Conservation (phyloP, 2,329 filamentous ascomycete species). For the Cryphonectria naterciae region DNA sequence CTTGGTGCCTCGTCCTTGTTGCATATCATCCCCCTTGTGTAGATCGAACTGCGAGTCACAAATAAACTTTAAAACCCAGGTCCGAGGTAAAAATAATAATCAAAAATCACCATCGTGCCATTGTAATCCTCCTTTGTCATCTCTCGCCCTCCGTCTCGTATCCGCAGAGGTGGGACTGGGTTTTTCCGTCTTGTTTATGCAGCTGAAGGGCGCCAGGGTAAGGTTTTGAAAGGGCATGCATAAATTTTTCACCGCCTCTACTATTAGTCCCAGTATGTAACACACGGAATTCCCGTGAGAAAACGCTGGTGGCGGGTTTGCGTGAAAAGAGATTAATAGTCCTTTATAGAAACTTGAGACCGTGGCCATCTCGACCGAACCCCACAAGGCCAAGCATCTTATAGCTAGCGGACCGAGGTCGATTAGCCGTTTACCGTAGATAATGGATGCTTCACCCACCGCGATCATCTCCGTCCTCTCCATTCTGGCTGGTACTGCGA, state of each 20-base stretch:
- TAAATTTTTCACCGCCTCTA: not conserved
- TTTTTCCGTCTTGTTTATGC: not conserved
- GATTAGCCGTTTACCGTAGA: not conserved
- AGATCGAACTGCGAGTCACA: not conserved
- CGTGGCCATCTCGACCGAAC: not conserved
- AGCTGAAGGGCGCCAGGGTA: not conserved
- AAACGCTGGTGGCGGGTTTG: not conserved
- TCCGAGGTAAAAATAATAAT: constrained; percentile 1
- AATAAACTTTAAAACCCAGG: not conserved
- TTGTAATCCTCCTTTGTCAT: not conserved
- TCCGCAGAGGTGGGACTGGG: not conserved
- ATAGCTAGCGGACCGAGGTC: not conserved
- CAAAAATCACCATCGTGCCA: not conserved
- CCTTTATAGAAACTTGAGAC: not conserved
- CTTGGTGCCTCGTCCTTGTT: not conserved
- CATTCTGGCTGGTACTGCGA: not conserved
- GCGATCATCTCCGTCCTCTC: constrained; percentile 1
- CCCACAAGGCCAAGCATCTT: not conserved
- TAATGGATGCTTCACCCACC: not conserved
- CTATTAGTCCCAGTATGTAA: too few species aligned
- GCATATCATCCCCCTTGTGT: not conserved
- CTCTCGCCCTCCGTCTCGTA: not conserved
- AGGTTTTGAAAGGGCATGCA: not conserved
- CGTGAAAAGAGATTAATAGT: constrained; percentile 5
- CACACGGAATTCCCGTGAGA: not conserved